phyloP scores from a whole-genome alignment of 2,329 filamentous ascomycete genomes.

The Paradendryphiella salina region DNA sequence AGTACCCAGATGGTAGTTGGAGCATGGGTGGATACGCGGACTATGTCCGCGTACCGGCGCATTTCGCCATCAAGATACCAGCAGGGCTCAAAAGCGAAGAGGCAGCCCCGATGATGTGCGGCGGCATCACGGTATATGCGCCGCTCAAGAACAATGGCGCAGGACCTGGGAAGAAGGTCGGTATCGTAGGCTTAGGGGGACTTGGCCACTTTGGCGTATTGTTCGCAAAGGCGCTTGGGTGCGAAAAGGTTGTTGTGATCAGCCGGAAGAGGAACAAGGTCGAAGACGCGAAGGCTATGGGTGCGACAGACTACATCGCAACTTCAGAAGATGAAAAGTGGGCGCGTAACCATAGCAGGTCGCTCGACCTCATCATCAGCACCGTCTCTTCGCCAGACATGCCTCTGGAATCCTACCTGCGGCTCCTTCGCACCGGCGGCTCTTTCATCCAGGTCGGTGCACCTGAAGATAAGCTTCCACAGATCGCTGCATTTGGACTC shows the following conservation, averaged over 20 bases:
- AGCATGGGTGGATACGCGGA: slow-evolving; percentile 67
- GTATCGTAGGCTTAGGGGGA: slow-evolving; percentile 72
- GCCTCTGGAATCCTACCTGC: slow-evolving; percentile 65
- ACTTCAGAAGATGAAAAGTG: slow-evolving; percentile 52
- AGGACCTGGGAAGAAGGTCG: slow-evolving; percentile 72
- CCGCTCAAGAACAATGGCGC: slow-evolving; percentile 68
- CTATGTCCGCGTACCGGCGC: slow-evolving; percentile 58
- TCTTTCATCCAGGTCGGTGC: slow-evolving; percentile 69
- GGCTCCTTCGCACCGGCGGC: slow-evolving; percentile 63
- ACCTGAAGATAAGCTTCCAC: slow-evolving; percentile 62
- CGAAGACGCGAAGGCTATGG: slow-evolving; percentile 63
- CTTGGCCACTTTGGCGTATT: slow-evolving; percentile 74
- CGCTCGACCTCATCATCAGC: slow-evolving; percentile 62
- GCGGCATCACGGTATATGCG: slow-evolving; percentile 72
- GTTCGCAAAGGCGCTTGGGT: slow-evolving; percentile 71
- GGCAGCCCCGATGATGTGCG: slow-evolving; percentile 74
- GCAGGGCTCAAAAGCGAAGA: slow-evolving; percentile 53
- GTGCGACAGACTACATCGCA: slow-evolving; percentile 67
- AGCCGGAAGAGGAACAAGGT: slow-evolving; percentile 63
- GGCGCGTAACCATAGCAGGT: slow-evolving; percentile 62
- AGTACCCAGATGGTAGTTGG: slow-evolving; percentile 60
- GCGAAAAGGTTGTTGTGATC: slow-evolving; percentile 67
- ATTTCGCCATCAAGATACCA: slow-evolving; percentile 65
- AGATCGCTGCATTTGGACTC: slow-evolving; percentile 61
- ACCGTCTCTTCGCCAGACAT: slow-evolving; percentile 63